Conservation (phyloP, 345 rosid species). For the Angophora floribunda region DNA sequence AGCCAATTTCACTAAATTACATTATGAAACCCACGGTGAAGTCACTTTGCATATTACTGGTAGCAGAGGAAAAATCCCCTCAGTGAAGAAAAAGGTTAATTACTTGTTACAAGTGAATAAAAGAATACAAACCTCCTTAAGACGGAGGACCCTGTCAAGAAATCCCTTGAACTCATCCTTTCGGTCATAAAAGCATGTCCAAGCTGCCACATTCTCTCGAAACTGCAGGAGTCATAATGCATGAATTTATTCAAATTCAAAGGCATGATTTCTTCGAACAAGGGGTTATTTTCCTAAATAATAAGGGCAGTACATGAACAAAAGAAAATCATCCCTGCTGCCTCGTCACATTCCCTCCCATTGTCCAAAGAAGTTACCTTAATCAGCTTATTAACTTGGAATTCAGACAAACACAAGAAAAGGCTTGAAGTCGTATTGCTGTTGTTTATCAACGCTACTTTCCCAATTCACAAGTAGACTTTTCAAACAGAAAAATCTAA, state of each 20-base stretch:
- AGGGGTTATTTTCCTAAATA: not conserved
- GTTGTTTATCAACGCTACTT: not conserved
- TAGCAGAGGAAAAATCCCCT: not conserved
- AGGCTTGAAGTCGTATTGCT: not conserved
- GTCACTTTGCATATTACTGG: not conserved
- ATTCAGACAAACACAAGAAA: not conserved
- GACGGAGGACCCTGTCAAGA: slow-evolving; percentile 69
- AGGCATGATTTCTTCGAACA: not conserved
- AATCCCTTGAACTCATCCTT: slow-evolving; percentile 67
- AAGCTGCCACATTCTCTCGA: slow-evolving; percentile 95
- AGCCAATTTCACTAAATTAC: not conserved
- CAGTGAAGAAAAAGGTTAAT: not conserved
- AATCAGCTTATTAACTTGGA: not conserved
- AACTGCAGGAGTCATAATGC: slow-evolving; percentile 38
- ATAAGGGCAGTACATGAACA: not conserved
- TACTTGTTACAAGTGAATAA: not conserved
- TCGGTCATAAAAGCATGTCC: slow-evolving; percentile 83
- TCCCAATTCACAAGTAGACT: not conserved
- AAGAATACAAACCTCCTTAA: slow-evolving; percentile 72
- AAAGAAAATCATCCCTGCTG: not conserved
- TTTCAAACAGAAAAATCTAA: not conserved
- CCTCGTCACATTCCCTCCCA: not conserved
- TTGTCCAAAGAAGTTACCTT: not conserved
- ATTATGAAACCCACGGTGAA: not conserved
- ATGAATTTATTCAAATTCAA: not conserved